These are phyloP conservation scores for Agaricus sinodeliciosus DNA, from an alignment of 768 basidiomycete genomes.

Conservation along the genomic window DNA sequence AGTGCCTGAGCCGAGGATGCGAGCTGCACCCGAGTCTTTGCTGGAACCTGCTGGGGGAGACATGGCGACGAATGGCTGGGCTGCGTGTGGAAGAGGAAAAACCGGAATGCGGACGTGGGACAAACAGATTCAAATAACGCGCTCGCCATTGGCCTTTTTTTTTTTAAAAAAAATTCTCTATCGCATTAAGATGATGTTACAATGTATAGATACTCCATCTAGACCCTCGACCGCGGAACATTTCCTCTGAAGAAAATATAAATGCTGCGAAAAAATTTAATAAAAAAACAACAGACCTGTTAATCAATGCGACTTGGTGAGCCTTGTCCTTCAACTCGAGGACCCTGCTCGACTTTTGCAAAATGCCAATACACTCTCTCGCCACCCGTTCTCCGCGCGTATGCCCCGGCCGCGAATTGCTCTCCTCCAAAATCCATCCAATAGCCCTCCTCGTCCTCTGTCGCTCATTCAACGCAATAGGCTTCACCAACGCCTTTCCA, in stretches of 20 bases:
- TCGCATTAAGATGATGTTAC: not conserved
- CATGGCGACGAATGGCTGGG: constrained; percentile 16
- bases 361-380: constrained; percentile 64
- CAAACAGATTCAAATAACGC: constrained; percentile 9
- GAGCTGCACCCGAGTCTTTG: constrained; percentile 85
- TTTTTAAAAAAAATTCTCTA: not conserved
- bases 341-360: constrained; percentile 57
- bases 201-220: not conserved
- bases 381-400: constrained; percentile 67
- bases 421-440: constrained; percentile 62
- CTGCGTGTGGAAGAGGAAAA: not conserved
- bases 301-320: constrained; percentile 69
- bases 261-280: not conserved
- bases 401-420: constrained; percentile 49
- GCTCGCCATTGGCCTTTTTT: constrained; percentile 9
- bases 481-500: constrained; percentile 60
- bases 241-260: constrained; percentile 10
- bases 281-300: constrained; percentile 48
- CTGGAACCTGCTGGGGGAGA: constrained; percentile 45
- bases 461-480: constrained; percentile 71
- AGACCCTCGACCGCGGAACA: constrained; percentile 1
- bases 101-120: not conserved
- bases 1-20: constrained; percentile 86
- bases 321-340: constrained; percentile 53
- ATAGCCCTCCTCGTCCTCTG: constrained; percentile 71